Base-by-base conservation (phyloP, 495 filamentous ascomycete genomes). In the Penicillium coffeae region DNA sequence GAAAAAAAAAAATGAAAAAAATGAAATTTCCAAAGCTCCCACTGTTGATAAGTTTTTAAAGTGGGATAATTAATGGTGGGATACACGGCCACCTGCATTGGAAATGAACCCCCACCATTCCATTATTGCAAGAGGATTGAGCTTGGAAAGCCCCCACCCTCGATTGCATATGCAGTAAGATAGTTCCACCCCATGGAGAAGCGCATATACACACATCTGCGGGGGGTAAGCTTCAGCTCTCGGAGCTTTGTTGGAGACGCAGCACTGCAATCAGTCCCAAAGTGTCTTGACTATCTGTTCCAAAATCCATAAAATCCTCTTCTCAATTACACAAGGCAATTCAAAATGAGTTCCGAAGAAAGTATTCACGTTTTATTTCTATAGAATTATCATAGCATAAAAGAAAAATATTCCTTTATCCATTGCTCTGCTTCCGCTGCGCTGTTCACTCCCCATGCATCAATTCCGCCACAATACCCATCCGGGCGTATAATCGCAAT, bases 401-500 rank as follows among this genome's bases (percentile, higher is more conserved):
- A 54, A 13, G 42, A 68, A 58, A 83, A 87, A 51, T 85, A 87
- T 15, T 65, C 59, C 52, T 85, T 79, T 41, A 86, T 48, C 81
- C 80, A 84, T 46, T 58, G 52, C 18, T 66, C 73, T 1, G 78
- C 76, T 34, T 70, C 60, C 32, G 64, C 58, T 14, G 71, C 80
- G 1, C 65, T 60, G 6, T 60, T 66, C 4, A 69, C 60, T 38
- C 69, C 65, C 79, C 79, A 87, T 15, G 66, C 65, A 10, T 73
- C 71, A 22, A 83, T 71, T 14, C 71, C 76, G 8, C 83, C 84
- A 18, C 86, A 74, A 63, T 87, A 87, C 19, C 83, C 83, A 63
- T 87, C 85, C 1, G 84, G 84, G 22, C 85, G 72, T 4, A 87
- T 74, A 55, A 81, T 78, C 37, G 81, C 75, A 21, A 86, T 72